These are phyloP conservation scores for Margaritispora aquatica DNA, from an alignment of 495 filamentous ascomycete species.

Conservation along the genomic window DNA sequence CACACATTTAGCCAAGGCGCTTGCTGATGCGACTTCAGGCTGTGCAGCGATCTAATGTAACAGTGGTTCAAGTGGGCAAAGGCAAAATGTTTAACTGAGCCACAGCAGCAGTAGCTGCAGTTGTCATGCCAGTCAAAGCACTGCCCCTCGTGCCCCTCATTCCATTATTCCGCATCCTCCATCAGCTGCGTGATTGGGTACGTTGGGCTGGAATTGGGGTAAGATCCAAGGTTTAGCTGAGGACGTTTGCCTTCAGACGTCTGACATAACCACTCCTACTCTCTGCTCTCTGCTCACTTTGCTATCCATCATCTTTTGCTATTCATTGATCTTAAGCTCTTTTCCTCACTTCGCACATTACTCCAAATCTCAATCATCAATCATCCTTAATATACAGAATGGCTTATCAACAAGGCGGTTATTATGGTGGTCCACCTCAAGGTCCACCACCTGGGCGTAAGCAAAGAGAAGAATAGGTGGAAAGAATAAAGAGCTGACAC, in stretches of 20 bases:
- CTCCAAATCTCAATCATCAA: neutral
- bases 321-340: constrained; percentile 8
- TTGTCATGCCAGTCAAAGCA: neutral
- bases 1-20: constrained; percentile 5
- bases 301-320: no score
- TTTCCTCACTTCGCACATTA: neutral
- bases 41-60: neutral
- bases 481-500: neutral
- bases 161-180: no score
- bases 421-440: constrained; percentile 11
- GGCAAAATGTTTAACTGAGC: no score
- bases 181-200: neutral
- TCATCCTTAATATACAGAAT: constrained; percentile 2
- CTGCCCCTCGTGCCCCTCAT: constrained; percentile 7
- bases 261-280: constrained; percentile 11
- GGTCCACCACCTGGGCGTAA: constrained; percentile 15
- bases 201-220: constrained; percentile 1
- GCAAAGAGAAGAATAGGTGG: neutral
- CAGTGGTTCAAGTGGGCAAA: no score
- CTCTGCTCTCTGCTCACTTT: no score
- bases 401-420: constrained; percentile 13
- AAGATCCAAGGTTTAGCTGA: neutral
- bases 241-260: constrained; percentile 2
- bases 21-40: constrained; percentile 1
- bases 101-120: no score